Evolutionary conservation across 1,284 basidiomycete species (phyloP).

Genomic region (Ceratobasidium sp.): DNA sequence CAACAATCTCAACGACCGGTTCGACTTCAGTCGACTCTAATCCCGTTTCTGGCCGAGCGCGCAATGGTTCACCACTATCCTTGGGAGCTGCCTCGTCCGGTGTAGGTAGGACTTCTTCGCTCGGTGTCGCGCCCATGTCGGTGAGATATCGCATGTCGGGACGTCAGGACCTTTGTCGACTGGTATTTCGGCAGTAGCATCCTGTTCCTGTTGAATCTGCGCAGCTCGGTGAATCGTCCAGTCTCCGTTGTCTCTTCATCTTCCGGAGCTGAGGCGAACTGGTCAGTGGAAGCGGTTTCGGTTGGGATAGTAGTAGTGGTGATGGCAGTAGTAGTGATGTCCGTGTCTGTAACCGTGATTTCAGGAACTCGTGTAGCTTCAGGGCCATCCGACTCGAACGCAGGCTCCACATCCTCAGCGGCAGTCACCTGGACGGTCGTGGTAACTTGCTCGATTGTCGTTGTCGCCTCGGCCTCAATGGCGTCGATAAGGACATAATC

Average conservation of each 20-base stretch:
- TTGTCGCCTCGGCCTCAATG: not conserved
- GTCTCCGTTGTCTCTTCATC: not conserved
- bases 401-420: not conserved
- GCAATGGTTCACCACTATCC: not conserved
- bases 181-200: not conserved
- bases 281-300: not conserved
- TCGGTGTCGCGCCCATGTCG: not conserved
- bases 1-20: not conserved
- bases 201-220: constrained; percentile 12
- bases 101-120: not conserved
- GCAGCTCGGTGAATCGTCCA: not conserved
- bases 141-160: not conserved
- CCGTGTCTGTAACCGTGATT: no score
- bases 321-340: not conserved
- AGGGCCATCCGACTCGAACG: not conserved
- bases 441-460: not conserved
- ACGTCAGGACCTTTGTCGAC: not conserved
- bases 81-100: not conserved
- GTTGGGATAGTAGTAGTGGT: not conserved
- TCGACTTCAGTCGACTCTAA: not conserved
- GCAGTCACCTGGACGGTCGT: not conserved
- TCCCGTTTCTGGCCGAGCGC: not conserved
- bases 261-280: not conserved
- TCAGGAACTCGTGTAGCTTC: no score
- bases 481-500: not conserved